Evolutionary conservation across 768 basidiomycete genomes (phyloP).

Genomic region (Boletales sp.): DNA sequence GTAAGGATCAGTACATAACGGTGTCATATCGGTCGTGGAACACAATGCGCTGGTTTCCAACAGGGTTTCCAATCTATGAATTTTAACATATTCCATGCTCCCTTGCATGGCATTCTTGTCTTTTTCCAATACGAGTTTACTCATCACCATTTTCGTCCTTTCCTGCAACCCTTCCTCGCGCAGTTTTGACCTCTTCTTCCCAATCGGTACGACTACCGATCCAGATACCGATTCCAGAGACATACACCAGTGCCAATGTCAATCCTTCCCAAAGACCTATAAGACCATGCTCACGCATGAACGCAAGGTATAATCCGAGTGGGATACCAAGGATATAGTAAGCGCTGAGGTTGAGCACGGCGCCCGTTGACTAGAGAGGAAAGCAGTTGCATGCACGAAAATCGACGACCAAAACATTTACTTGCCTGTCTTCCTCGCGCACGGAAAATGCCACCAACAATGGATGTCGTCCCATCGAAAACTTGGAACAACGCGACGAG

Average conservation of each 20-base stretch:
- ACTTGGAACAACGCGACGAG: constrained; percentile 80
- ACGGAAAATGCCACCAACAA: constrained; percentile 76
- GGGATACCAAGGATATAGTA: constrained; percentile 87
- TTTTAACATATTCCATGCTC: no score
- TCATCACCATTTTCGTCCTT: constrained; percentile 30
- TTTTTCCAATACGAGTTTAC: no score
- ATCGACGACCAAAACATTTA: not conserved
- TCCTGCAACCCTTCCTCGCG: constrained; percentile 35
- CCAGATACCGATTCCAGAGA: constrained; percentile 52
- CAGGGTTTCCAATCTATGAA: no score
- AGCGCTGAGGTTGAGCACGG: constrained; percentile 56
- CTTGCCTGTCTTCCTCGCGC: constrained; percentile 74
- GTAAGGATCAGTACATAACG: no score
- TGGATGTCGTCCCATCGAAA: constrained; percentile 71
- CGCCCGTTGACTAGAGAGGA: constrained; percentile 55
- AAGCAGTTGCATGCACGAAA: not conserved
- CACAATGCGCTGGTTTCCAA: no score
- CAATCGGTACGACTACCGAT: constrained; percentile 61
- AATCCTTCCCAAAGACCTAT: constrained; percentile 85
- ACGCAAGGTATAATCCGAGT: constrained; percentile 74
- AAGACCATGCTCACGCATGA: constrained; percentile 53
- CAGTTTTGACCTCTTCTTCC: constrained; percentile 48
- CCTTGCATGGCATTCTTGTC: no score
- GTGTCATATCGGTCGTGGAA: no score
- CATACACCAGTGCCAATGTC: constrained; percentile 63